A percentile compares a stretch with the other conserved stretches of the same genome.
These are phyloP conservation scores for Phytophthora tubulina DNA, from an alignment of 352 stramenopile genomes.

Conservation along the genomic window DNA sequence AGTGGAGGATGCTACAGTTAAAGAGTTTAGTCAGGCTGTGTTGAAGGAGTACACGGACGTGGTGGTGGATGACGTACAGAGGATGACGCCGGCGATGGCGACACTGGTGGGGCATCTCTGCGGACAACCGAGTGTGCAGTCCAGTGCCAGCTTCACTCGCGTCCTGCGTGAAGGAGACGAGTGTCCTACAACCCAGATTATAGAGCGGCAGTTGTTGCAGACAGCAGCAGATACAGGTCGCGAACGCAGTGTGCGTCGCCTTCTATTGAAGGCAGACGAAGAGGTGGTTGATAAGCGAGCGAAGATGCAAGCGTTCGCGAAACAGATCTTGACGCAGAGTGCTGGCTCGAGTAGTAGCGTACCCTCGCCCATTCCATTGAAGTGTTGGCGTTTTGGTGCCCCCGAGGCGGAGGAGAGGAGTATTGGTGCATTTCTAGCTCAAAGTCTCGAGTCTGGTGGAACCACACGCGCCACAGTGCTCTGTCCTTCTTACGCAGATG, in stretches of 20 bases:
- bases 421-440: conserved; percentile 34
- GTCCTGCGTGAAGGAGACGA: conserved; percentile 41
- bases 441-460: conserved; percentile 11
- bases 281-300: conserved; percentile 10
- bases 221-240: conserved; percentile 9
- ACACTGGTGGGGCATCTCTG: conserved; percentile 54
- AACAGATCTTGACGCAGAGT: conserved; percentile 29
- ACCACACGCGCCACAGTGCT: conserved; percentile 42
- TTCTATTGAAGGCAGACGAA: not conserved
- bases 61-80: conserved; percentile 76
- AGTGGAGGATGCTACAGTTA: conserved; percentile 3
- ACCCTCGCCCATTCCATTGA: conserved; percentile 21
- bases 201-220: conserved; percentile 48
- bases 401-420: conserved; percentile 35
- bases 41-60: conserved; percentile 67
- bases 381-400: conserved; percentile 36
- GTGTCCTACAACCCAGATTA: conserved; percentile 46
- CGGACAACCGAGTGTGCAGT: conserved; percentile 51
- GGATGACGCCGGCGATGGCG: conserved; percentile 75
- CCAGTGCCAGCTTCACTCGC: conserved; percentile 66
- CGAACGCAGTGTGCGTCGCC: conserved; percentile 13
- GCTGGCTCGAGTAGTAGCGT: not conserved
- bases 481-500: conserved; percentile 50
- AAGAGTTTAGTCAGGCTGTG: conserved; percentile 50
- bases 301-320: conserved; percentile 38